Evolutionary conservation across 495 filamentous ascomycete genomes (phyloP).

Genomic region (Penicillium goetzii): DNA sequence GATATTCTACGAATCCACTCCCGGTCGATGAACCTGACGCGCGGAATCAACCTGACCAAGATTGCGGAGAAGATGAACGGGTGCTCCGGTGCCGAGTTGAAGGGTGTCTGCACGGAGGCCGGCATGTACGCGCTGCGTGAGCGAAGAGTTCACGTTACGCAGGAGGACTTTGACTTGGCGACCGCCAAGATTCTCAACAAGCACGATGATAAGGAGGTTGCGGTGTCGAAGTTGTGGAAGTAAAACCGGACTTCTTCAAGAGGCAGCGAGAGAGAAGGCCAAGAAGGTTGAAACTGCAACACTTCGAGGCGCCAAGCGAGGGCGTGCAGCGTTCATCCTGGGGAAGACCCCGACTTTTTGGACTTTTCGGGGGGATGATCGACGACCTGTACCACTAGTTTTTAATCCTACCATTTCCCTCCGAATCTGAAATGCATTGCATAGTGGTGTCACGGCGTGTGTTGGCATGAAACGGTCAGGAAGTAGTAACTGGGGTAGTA

Average conservation of each 20-base stretch:
- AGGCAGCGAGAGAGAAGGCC: neutral
- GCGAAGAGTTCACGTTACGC: slow-evolving; percentile 94
- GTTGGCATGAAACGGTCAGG: slow-evolving; percentile 4
- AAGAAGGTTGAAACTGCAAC: neutral
- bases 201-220: slow-evolving; percentile 97
- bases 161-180: slow-evolving; percentile 98
- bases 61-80: slow-evolving; percentile 99
- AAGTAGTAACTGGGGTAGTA: neutral
- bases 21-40: slow-evolving; percentile 95
- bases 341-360: neutral
- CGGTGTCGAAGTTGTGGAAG: slow-evolving; percentile 91
- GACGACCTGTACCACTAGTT: slow-evolving; percentile 38
- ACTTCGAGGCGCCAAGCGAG: slow-evolving; percentile 1
- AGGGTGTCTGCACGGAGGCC: slow-evolving; percentile 95
- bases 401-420: slow-evolving; percentile 22
- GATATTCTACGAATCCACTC: slow-evolving; percentile 98
- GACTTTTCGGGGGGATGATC: slow-evolving; percentile 12
- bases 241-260: slow-evolving; percentile 44
- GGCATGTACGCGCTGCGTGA: slow-evolving; percentile 98
- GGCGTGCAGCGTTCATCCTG: slow-evolving; percentile 10
- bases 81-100: slow-evolving; percentile 94
- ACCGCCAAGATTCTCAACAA: slow-evolving; percentile 99
- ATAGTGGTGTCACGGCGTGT: slow-evolving; percentile 18
- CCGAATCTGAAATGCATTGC: slow-evolving; percentile 7
- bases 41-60: slow-evolving; percentile 97